A percentile compares a stretch with the other conserved stretches of the same genome.
Conservation (phyloP, 768 basidiomycete genomes). For the Suillus alpinus region DNA sequence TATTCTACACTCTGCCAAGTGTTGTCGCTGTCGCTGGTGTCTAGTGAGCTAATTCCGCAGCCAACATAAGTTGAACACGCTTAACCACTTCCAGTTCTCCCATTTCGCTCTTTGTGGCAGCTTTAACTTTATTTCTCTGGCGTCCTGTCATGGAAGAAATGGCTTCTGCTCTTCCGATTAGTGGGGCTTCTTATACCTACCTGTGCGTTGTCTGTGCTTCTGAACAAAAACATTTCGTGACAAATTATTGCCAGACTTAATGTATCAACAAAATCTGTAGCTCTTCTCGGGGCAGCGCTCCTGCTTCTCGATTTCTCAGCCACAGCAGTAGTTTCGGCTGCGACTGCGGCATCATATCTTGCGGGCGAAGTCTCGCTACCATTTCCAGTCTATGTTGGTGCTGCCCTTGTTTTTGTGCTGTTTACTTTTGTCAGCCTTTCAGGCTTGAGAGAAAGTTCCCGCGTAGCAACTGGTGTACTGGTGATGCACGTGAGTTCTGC, state of each 20-base stretch:
- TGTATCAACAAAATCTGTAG: conserved; percentile 58
- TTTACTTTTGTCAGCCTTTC: conserved; percentile 55
- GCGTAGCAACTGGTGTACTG: conserved; percentile 56
- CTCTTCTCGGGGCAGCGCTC: conserved; percentile 62
- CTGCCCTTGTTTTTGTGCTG: conserved; percentile 50
- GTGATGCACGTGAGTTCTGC: conserved; percentile 50
- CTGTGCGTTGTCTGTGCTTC: conserved; percentile 38
- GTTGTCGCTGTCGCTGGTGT: conserved; percentile 58
- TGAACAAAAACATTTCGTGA: not conserved
- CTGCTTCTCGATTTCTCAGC: conserved; percentile 71
- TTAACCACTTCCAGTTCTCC: conserved; percentile 48
- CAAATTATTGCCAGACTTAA: conserved; percentile 45
- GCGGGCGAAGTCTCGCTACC: conserved; percentile 59
- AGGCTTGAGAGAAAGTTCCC: conserved; percentile 61
- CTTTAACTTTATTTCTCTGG: conserved; percentile 64
- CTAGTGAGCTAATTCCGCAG: conserved; percentile 44
- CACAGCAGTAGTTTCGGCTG: conserved; percentile 69
- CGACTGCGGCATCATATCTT: conserved; percentile 68
- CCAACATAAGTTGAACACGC: not conserved
- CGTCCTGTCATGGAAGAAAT: conserved; percentile 75
- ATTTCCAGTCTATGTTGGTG: conserved; percentile 51
- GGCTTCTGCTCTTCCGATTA: conserved; percentile 64
- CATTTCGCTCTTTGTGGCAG: conserved; percentile 62
- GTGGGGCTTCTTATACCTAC: conserved; percentile 71
- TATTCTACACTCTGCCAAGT: conserved; percentile 68